Base-by-base conservation (phyloP, 1,284 basidiomycete genomes). In the Sporisorium graminicola region DNA sequence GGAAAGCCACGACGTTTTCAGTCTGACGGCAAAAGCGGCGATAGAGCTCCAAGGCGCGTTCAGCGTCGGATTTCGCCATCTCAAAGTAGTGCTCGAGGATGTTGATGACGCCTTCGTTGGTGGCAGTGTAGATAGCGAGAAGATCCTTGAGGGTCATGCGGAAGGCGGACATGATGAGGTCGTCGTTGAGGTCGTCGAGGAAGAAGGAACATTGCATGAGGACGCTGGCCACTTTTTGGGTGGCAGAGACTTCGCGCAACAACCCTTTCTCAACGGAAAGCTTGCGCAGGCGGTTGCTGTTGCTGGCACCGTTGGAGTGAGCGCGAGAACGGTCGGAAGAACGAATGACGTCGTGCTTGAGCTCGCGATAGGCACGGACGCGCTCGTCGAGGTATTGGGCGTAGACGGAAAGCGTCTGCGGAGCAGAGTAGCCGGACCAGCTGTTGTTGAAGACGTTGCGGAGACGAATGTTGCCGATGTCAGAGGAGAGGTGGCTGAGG, bases 31-130 rank as follows among this genome's bases (percentile, higher is more conserved):
- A 97, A 87, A 99, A 99, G 72, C 92, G 90, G 67, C 94, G 93
- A 88, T 99, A 99, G 72, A 98, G 92, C 33, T 88, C 88, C 35
- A 99, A 90, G 2, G 97, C 93, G 40, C 93, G 91, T 59, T 90
- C 88, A 0, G 96, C 97, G 85, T 99, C 96, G 24, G 91, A 87
- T 77, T 93, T 92, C 4, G 94, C 94, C 97, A 99, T 99, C 85
- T 98, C 96, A 84, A 99, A 98, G 87, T 98, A 99, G 87, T 97
- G 93, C 85, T 98, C 97, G 33, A 85, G 76, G 40, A 98, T 91
- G 85, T 98, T 99, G 87, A 98, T 97, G 53, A 98, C 94, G 63
- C 96, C 96, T 85, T 99, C 96, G 82, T 99, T 99, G 68, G 94
- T 92, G 3, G 94, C 95, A 83, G 97, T 95, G 86, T 98, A 98